Base-by-base conservation (phyloP, 208 protist species). In the Porcisia hertigi region DNA sequence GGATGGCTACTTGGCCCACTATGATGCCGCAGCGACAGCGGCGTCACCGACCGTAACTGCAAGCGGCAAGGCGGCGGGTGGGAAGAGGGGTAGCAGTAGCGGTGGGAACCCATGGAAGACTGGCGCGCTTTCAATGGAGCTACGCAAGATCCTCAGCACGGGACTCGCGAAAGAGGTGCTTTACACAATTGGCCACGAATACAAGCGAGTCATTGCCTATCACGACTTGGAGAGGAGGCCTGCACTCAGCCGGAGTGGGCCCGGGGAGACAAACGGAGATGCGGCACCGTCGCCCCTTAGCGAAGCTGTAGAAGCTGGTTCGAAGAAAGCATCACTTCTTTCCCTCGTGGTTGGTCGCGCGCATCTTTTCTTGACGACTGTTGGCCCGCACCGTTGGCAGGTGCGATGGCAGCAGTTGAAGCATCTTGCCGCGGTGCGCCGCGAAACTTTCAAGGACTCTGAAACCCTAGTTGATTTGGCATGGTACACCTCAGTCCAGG, bases 81-180 rank as follows among this genome's bases (percentile, higher is more conserved):
- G 8, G 63, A 47, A 14, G 63, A 67, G 23, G 41, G 8, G 63
- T 25, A 52, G 60, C 57, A 6, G 65, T 53, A 36, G 45, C 57
- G 52, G 53, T 41, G 57, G 25, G 52, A 66, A 67, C 1, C 58
- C 78, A n/a, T 73, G 72, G 72, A 73, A 58, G 23, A 58, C 47
- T 16, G 72, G 67, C 30, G 78, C 59, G 39, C 55, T 71, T 0
- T 80, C 69, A 20, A 76, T 90, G 30, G 76, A 80, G 57, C 63
- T 96, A 47, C 87, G 80, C 57, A 85, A 85, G 60, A 36, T 94
- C 11, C 53, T 90, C 43, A 77, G 63, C 62, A 90, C 86, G 0
- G 93, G 93, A 23, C 90, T 97, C 18, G 89, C 89, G 1, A 92
- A 87, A 67, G 93, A 97, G 71, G 91, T 95, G 52, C 76, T 95